Evolutionary conservation across 1,139 yeast genomes (phyloP).

Genomic region (Yarrowia galli): DNA sequence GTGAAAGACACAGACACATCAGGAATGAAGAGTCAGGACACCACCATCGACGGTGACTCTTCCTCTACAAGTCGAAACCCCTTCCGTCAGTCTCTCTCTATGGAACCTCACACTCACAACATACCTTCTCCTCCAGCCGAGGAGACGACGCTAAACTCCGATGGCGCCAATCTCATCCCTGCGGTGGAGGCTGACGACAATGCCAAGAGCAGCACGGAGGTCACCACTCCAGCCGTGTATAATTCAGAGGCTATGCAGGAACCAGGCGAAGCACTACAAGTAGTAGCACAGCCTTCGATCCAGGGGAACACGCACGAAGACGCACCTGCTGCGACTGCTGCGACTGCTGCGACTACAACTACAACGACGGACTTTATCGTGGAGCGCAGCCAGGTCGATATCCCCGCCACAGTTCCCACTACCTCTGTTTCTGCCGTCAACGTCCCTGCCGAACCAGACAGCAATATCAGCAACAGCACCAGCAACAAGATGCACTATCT

Average conservation of each 20-base stretch:
- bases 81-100: background rate
- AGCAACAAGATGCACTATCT: slow-evolving; percentile 12
- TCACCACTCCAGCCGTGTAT: background rate
- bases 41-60: too few relatives aligned
- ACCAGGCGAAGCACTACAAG: slow-evolving; percentile 28
- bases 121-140: slow-evolving; percentile 10
- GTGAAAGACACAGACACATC: too few relatives aligned
- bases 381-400: slow-evolving; percentile 6
- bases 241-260: slow-evolving; percentile 28
- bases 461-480: too few relatives aligned
- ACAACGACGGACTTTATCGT: background rate
- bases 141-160: slow-evolving; percentile 1
- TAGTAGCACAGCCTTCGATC: slow-evolving; percentile 20
- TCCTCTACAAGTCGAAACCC: background rate
- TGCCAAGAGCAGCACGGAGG: slow-evolving; percentile 1
- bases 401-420: background rate
- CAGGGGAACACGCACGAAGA: too few relatives aligned
- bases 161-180: background rate
- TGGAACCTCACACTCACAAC: slow-evolving; percentile 1
- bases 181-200: background rate
- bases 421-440: background rate
- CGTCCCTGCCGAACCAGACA: background rate
- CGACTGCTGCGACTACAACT: background rate
- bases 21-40: too few relatives aligned
- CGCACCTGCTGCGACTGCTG: background rate